Conservation (phyloP, 495 filamentous ascomycete species). For the Penicillium alfredii region DNA sequence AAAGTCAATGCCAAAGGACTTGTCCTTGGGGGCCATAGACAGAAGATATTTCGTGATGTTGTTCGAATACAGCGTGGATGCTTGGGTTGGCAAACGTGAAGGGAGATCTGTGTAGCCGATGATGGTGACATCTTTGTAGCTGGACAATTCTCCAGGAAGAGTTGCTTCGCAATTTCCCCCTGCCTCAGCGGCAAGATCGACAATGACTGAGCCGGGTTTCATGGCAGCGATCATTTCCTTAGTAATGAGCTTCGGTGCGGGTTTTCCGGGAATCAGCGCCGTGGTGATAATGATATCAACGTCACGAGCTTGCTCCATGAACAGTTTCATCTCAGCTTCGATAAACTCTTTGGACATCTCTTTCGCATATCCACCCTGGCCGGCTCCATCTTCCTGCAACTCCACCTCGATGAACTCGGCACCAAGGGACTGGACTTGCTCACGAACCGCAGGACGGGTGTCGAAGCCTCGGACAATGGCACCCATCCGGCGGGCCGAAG, state of each 20-base stretch:
- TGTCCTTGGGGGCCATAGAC: slow-evolving; percentile 68
- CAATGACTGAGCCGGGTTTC: slow-evolving; percentile 76
- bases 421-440: slow-evolving; percentile 78
- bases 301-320: slow-evolving; percentile 71
- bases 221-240: slow-evolving; percentile 70
- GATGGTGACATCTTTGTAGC: slow-evolving; percentile 68
- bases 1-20: slow-evolving; percentile 66
- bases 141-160: slow-evolving; percentile 57
- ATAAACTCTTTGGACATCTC: slow-evolving; percentile 88
- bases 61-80: slow-evolving; percentile 78
- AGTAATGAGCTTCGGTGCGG: slow-evolving; percentile 71
- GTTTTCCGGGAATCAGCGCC: slow-evolving; percentile 70
- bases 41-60: slow-evolving; percentile 79
- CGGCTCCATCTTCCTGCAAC: slow-evolving; percentile 75
- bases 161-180: slow-evolving; percentile 79
- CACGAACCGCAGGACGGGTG: slow-evolving; percentile 68
- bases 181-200: slow-evolving; percentile 74
- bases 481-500: slow-evolving; percentile 70
- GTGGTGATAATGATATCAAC: slow-evolving; percentile 88
- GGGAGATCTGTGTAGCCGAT: slow-evolving; percentile 83
- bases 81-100: slow-evolving; percentile 72
- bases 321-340: slow-evolving; percentile 81
- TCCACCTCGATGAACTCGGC: slow-evolving; percentile 82
- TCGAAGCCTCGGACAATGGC: slow-evolving; percentile 81
- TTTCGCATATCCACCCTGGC: slow-evolving; percentile 75